Evolutionary conservation across 345 rosid species (phyloP), one percentile per base, ranked within the genome.

Genomic region (Brassica incana): DNA sequence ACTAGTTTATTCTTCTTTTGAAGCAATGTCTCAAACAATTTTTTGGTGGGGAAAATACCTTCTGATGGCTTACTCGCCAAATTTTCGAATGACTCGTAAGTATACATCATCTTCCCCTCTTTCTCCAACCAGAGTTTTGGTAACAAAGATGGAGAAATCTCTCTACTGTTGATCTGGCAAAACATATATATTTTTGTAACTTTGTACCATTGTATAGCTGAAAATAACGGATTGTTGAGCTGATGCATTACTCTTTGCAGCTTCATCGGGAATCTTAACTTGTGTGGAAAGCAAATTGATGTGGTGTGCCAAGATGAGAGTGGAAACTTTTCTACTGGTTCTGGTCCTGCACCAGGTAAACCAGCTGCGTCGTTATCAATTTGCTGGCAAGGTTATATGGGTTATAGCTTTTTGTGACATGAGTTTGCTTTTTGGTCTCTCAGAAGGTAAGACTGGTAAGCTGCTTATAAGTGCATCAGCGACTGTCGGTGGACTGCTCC

Each of bases 21-120:
- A 88, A 95, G 99, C 81, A 92, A 95, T 27, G 90, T 93, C 69
- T 90, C 99, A 9, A 88, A 91, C 84, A 95, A 95, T 86, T 93
- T 95, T 81, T 88, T 95, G 72, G 82, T 18, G 36, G 99, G 99
- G 61, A 78, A 87, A 71, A 90, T 95, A 83, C 98, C 99, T 77
- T 86, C 90, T 20, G 88, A 88, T 73, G 98, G 94, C 30, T 81
- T 87, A 71, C 86, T 95, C 56, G 48, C 66, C 85, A 86, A 69
- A 76, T 88, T 89, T 77, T 69, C 88, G 1, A 88, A 61, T 69
- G 84, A 85, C 85, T 88, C 97, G 98, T 95, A 85, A 89, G 97
- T 85, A 76, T 45, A 80, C 45, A 59, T 14, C 60, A 43, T 65
- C 63, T 38, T 56, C 61, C 6, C 35, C 45, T 77, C 8, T 59